A percentile compares a stretch with the other conserved stretches of the same genome.
Conservation (phyloP, 441 rosid species). For the Adansonia grandidieri region DNA sequence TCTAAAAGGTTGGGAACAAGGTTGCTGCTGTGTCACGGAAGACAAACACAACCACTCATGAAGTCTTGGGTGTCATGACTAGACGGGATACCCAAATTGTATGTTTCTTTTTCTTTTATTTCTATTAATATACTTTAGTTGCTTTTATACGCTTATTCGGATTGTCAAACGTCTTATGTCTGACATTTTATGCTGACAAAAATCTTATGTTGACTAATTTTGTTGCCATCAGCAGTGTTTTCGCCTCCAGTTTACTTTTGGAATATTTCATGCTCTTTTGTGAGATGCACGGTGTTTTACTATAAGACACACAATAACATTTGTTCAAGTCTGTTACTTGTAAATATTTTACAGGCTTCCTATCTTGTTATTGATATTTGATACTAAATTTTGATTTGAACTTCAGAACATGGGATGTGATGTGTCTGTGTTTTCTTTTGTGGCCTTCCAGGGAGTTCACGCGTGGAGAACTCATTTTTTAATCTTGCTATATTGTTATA, state of each 20-base stretch:
- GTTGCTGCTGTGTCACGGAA: constrained; percentile 95
- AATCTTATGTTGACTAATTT: not conserved
- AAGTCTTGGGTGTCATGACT: constrained; percentile 90
- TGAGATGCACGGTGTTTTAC: not conserved
- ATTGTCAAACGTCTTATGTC: not conserved
- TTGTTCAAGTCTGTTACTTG: not conserved
- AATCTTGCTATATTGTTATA: constrained; percentile 7
- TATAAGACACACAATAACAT: not conserved
- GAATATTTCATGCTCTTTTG: not conserved
- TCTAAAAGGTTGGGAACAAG: constrained; percentile 77
- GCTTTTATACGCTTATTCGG: not conserved
- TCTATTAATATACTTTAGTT: not conserved
- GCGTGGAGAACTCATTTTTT: not conserved
- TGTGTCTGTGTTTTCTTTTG: not conserved
- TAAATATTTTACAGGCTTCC: not conserved
- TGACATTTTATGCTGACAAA: not conserved
- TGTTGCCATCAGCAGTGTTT: not conserved
- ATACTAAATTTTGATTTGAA: not conserved
- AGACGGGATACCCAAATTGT: constrained; percentile 82
- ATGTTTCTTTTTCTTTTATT: constrained; percentile 34
- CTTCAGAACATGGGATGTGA: not conserved
- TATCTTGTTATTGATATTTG: not conserved
- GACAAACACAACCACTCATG: constrained; percentile 94
- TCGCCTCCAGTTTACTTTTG: constrained; percentile 2
- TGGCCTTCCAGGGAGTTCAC: not conserved